These are phyloP conservation scores for Metarhizium brunneum DNA, from an alignment of 2,329 filamentous ascomycete species.

Conservation along the genomic window DNA sequence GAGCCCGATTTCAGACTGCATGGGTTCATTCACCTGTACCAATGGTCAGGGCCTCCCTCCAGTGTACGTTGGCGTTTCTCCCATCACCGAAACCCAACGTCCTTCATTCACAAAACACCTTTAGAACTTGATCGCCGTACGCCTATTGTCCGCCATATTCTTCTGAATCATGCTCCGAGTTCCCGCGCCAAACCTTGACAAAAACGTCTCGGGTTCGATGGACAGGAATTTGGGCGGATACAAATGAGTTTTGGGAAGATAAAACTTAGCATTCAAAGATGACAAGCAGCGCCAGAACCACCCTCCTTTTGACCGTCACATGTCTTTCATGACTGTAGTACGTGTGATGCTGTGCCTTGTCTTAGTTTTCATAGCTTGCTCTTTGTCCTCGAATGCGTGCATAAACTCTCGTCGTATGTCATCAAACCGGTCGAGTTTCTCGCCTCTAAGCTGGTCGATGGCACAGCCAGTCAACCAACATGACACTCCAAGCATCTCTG, in stretches of 20 bases:
- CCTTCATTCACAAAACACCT: not conserved
- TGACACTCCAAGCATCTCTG: not conserved
- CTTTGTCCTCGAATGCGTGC: not conserved
- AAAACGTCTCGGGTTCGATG: conserved; percentile 2
- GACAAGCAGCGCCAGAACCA: conserved; percentile 12
- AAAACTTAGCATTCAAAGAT: conserved; percentile 9
- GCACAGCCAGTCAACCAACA: not conserved
- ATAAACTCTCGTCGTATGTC: not conserved
- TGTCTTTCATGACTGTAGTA: conserved; percentile 9
- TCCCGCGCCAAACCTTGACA: conserved; percentile 7
- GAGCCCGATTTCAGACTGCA: too few relatives aligned
- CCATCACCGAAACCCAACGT: too few relatives aligned
- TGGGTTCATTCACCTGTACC: too few relatives aligned
- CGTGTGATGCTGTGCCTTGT: conserved; percentile 5
- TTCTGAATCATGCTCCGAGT: conserved; percentile 7
- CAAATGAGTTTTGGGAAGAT: conserved; percentile 8
- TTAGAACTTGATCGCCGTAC: conserved; percentile 5
- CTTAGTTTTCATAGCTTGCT: not conserved
- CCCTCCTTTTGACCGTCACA: conserved; percentile 11
- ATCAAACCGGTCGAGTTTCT: not conserved
- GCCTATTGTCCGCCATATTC: conserved; percentile 8
- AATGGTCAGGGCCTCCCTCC: too few relatives aligned
- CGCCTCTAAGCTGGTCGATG: not conserved
- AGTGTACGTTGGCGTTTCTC: not conserved
- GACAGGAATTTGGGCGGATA: conserved; percentile 3